Base-by-base conservation (phyloP, 2,329 filamentous ascomycete genomes). In the Chaetomiaceae sp. region DNA sequence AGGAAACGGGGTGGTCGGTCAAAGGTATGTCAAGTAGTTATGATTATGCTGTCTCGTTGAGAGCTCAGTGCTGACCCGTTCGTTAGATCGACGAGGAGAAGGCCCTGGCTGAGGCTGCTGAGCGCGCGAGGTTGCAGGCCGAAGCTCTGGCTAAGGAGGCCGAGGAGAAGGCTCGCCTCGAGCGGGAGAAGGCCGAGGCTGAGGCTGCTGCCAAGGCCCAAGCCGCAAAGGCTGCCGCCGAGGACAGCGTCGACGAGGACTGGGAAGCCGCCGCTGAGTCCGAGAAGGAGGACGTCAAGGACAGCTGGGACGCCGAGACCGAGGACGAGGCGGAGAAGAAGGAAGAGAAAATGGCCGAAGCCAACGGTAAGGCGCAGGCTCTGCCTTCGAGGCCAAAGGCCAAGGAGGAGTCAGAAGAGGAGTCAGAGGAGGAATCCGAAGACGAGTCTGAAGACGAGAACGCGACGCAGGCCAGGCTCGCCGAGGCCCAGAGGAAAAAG, bases 271-370 rank as follows among this genome's bases (percentile, higher is more conserved):
- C 89, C 46, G 90, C 88, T 27, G 88, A 85, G 23, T 88, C 88
- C 44, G 82, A 81, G 11, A 82, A 88, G 23, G 85, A 87, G 15
- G 85, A 87, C 56, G 80, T 95, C 65, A 96, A 96, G 72, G 92
- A 96, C 61, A 92, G 87, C 75, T 97, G 92, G 92, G 92, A 97
- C 68, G 91, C 88, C 31, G 87, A 90, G 51, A 85, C 84, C 3
- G 88, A 89, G 45, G 87, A 89, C 6, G 88, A 91, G 64, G 71
- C 74, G 66, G 70, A 69, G 65, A 75, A 78, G 64, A 66, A 66
- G 53, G 60, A 62, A 44, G 59, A 64, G 39, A 54, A 57, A 43
- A 66, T 68, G 57, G 45, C 63, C 64, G 52, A 61, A 63, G 38
- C 50, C n/a, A 60, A 65, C n/a, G 81, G 76, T 77, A 19, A 59